Evolutionary conservation across 164 flowering plant species (phyloP).

Genomic region (Chloranthus sessilifolius): DNA sequence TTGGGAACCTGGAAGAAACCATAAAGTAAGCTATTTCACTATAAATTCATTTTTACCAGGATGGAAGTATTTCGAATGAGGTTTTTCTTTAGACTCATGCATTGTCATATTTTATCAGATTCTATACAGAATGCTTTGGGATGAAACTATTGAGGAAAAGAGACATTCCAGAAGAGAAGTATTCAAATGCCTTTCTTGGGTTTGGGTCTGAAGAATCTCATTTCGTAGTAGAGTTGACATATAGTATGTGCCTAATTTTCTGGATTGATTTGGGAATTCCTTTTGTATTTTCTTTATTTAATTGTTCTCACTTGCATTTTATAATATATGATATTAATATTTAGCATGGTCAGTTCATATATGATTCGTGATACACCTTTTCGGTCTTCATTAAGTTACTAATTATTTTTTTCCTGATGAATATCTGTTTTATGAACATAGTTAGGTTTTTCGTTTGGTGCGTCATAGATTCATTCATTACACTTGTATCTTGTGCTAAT

Average conservation of each 20-base stretch:
- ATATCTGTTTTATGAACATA: too few species aligned
- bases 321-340: too few species aligned
- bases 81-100: neutral
- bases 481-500: too few species aligned
- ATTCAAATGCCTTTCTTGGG: slow-evolving; percentile 93
- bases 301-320: too few species aligned
- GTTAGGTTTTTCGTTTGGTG: too few species aligned
- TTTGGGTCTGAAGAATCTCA: slow-evolving; percentile 86
- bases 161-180: slow-evolving; percentile 91
- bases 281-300: neutral
- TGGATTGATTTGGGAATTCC: slow-evolving; percentile 1
- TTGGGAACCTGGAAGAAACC: slow-evolving; percentile 78
- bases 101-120: slow-evolving; percentile 34
- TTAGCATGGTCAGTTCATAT: too few species aligned
- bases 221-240: slow-evolving; percentile 86
- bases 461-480: too few species aligned
- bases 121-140: slow-evolving; percentile 86
- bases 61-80: neutral
- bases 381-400: too few species aligned
- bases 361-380: too few species aligned
- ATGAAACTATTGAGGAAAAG: slow-evolving; percentile 89
- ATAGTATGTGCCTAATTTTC: slow-evolving; percentile 47
- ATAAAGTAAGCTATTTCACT: slow-evolving; percentile 56
- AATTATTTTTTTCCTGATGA: too few species aligned
- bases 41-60: too few species aligned